Conservation (phyloP, 2,329 filamentous ascomycete species). For the Colletotrichum viniferum region DNA sequence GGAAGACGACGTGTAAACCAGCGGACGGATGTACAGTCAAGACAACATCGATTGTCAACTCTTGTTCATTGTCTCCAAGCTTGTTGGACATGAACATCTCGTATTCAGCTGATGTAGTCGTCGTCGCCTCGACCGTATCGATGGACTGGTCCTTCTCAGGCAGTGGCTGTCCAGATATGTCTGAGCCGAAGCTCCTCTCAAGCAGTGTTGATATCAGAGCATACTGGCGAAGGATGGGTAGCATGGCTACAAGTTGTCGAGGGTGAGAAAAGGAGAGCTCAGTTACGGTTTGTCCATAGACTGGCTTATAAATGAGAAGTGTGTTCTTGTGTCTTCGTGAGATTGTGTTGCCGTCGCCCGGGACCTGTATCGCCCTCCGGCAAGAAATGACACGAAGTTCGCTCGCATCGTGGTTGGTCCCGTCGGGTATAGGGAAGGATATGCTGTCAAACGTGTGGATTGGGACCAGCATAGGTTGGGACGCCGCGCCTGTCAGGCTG, state of each 20-base stretch:
- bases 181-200: conserved; percentile 56
- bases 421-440: conserved; percentile 58
- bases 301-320: conserved; percentile 73
- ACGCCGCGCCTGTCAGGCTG: conserved; percentile 54
- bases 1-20: conserved; percentile 58
- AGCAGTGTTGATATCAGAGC: conserved; percentile 71
- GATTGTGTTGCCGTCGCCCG: conserved; percentile 32
- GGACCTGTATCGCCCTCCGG: conserved; percentile 50
- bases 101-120: conserved; percentile 38
- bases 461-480: conserved; percentile 40
- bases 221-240: conserved; percentile 79
- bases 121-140: conserved; percentile 25
- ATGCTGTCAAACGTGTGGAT: conserved; percentile 60
- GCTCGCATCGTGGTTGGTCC: conserved; percentile 56
- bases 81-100: conserved; percentile 31
- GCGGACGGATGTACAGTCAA: conserved; percentile 55
- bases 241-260: conserved; percentile 72
- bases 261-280: conserved; percentile 80
- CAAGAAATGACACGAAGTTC: conserved; percentile 61
- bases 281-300: conserved; percentile 70
- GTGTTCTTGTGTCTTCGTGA: conserved; percentile 58
- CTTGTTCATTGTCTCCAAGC: not conserved
- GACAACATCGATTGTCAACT: conserved; percentile 54
- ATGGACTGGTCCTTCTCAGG: conserved; percentile 33
- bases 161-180: conserved; percentile 9